Evolutionary conservation across 768 basidiomycete genomes (phyloP).

Genomic region (Amanita muscaria): DNA sequence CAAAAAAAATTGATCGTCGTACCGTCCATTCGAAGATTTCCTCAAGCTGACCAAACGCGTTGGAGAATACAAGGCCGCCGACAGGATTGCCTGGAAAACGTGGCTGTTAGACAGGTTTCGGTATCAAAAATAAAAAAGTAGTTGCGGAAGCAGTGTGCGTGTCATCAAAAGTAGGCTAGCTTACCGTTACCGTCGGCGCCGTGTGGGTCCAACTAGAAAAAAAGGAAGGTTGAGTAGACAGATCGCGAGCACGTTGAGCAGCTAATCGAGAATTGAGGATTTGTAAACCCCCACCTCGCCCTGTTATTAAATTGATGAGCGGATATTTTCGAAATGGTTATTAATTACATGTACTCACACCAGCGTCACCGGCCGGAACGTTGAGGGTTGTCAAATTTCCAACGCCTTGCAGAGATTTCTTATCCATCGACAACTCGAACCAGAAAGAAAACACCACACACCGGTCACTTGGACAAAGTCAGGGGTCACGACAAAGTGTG

Average conservation of each 20-base stretch:
- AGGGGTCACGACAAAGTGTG: conserved; percentile 65
- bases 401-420: conserved; percentile 40
- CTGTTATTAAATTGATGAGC: not conserved
- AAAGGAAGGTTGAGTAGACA: no score
- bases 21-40: conserved; percentile 74
- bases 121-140: conserved; percentile 1
- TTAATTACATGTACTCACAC: conserved; percentile 38
- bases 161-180: conserved; percentile 4
- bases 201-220: conserved; percentile 53
- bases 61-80: conserved; percentile 67
- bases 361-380: conserved; percentile 47
- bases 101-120: not conserved
- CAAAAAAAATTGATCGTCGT: conserved; percentile 9
- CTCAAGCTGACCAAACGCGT: conserved; percentile 47
- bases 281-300: not conserved
- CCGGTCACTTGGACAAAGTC: conserved; percentile 70
- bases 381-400: conserved; percentile 62
- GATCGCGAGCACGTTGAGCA: no score
- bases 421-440: no score
- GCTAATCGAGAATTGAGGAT: not conserved
- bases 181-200: conserved; percentile 49
- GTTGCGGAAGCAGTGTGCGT: not conserved
- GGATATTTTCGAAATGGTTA: no score
- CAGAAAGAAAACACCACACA: conserved; percentile 13
- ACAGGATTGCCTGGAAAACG: conserved; percentile 38